Evolutionary conservation across 2,329 filamentous ascomycete genomes (phyloP), one percentile per base, ranked within the genome.

Genomic region (Pestalotiopsis sp.): DNA sequence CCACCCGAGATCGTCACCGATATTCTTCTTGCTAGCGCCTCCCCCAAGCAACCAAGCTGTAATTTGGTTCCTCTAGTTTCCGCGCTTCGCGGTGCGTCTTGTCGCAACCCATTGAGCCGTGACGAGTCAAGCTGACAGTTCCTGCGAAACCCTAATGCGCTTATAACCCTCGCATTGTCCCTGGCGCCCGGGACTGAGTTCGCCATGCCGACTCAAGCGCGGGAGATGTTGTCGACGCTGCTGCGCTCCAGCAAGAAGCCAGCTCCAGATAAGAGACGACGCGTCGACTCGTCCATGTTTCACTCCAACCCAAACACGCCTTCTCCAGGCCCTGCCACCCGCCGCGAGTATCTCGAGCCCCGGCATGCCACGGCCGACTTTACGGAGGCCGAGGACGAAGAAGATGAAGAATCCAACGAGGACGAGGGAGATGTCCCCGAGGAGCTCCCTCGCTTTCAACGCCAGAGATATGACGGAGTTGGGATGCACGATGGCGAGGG

Each of bases 311-410:
- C 72, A n/a, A 69, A 74, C 36, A 73, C 72, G 14, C 73, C 75
- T 5, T 77, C 76, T 12, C 76, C 75, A 17, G 76, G 74, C 45
- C 74, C 74, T 12, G 72, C 71, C n/a, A 71, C 62, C 57, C 68
- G 59, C 63, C 79, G 75, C 66, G 74, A 79, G 38, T 82, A 83
- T 70, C 75, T 74, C 52, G 78, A 77, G 66, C 80, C 80, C 65
- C 83, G 84, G 70, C 86, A 89, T 78, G 88, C 89, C 68, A 88
- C 87, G 2, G 89, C 89, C 69, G 89, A 91, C 77, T 91, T 90
- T 72, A 91, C 89, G 62, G 89, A 91, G 75, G 87, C 84, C 49
- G 89, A 90, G 69, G 87, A 90, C 66, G 86, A 85, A 60, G 82
- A 82, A 3, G 84, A 83, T 13, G 82, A 85, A 20, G 73, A 75